Evolutionary conservation across 192 early-diverging fungal genomes (phyloP), one percentile per base, ranked within the genome.

Genomic region (Rhizophlyctis rosea): DNA sequence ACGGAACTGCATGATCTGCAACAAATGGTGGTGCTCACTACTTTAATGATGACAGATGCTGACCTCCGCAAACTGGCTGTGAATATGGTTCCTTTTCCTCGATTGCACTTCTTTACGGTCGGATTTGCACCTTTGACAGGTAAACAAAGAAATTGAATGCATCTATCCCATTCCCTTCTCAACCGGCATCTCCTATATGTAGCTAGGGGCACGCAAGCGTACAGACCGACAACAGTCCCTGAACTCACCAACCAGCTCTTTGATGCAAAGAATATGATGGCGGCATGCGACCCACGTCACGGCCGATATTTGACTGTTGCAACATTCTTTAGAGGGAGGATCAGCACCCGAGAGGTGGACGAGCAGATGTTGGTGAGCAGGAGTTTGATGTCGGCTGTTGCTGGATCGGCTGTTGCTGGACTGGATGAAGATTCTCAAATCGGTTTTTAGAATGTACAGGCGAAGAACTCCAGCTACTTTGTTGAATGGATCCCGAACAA

Each of bases 401-500:
- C 7, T 44, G 18, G 7, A 13, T 44, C 18, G 18, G 39, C 7
- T 44, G 18, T 13, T 44, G 39, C 18, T 13, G 18, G 39, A 18
- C 39, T 44, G 7, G 18, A 44, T 44, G 39, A 13, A 18, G 39
- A 7, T 44, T 44, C 39, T 44, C 18, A 7, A 44, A 18, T 13
- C 18, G 67, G 74, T 95, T n/a, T n/a, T n/a, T n/a, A n/a, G 59
- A 87, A 91, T 70, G 89, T 96, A 14, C 95, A 98, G 79, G 80
- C 87, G 76, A 99, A 99, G 88, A 96, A 98, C 87, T 88, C 88
- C 51, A 87, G 87, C 56, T 92, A 97, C 81, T 98, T 98, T 84
- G 96, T 97, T 34, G 96, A 98, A 78, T 98, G 96, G 95, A 97
- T 97, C 69, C 96, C 96, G 57, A 97, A 95, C 88, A 93, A 91